Percentiles rank a stretch among this genome's conserved stretches.
These are phyloP conservation scores for Oryza nivara DNA, from an alignment of 176 grass and related monocot species.

Conservation along the genomic window DNA sequence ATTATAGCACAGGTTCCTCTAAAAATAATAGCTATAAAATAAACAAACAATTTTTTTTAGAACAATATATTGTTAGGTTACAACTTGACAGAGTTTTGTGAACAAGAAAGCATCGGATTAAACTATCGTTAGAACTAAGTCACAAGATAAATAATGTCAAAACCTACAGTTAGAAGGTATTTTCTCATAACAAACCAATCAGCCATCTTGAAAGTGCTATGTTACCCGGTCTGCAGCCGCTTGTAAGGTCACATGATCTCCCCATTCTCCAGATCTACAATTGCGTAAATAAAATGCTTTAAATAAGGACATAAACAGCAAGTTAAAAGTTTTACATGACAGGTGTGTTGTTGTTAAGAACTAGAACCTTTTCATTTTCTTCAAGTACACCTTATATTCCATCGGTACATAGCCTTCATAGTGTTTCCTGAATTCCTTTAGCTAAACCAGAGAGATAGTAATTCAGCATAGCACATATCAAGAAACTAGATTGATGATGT, in stretches of 20 bases:
- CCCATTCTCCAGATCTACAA: slow-evolving; percentile 90
- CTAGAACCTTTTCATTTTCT: slow-evolving; percentile 92
- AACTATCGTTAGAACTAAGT: slow-evolving; percentile 15
- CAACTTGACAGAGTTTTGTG: neutral
- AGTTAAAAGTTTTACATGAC: slow-evolving; percentile 22
- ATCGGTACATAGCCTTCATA: slow-evolving; percentile 98
- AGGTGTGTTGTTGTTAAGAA: slow-evolving; percentile 24
- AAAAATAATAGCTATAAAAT: slow-evolving; percentile 24
- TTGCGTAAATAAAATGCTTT: slow-evolving; percentile 31
- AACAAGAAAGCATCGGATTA: neutral
- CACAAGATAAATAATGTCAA: slow-evolving; percentile 44
- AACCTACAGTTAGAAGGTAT: slow-evolving; percentile 48
- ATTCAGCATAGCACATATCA: slow-evolving; percentile 27
- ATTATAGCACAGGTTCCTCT: neutral
- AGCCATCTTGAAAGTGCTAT: slow-evolving; percentile 53
- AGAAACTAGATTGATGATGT: neutral
- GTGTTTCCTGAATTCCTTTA: slow-evolving; percentile 83
- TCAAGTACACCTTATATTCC: slow-evolving; percentile 94
- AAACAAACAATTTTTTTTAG: neutral
- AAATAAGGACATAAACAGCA: slow-evolving; percentile 33
- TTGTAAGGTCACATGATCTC: slow-evolving; percentile 95
- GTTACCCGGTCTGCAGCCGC: slow-evolving; percentile 91
- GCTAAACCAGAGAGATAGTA: slow-evolving; percentile 53
- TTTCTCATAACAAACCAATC: slow-evolving; percentile 43
- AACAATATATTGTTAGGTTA: slow-evolving; percentile 10